Base-by-base conservation (phyloP, 352 stramenopile species). In the Phytophthora hybrid region DNA sequence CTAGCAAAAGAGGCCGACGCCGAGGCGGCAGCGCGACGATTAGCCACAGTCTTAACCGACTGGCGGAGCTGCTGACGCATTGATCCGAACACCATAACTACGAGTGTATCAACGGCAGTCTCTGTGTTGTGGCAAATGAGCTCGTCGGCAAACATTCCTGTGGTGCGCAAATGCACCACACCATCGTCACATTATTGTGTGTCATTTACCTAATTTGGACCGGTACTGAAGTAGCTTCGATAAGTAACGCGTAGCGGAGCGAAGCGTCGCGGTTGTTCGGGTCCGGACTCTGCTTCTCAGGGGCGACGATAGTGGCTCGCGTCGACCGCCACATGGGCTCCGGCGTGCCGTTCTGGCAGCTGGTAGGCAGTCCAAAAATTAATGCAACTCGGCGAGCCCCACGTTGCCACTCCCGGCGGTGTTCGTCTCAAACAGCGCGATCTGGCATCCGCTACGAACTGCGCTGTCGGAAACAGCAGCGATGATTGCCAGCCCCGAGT, bases 1-100 rank as follows among this genome's bases (percentile, higher is more conserved):
- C n/a, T 41, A 29, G 37, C 16, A 18, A 69, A 58, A 13, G 70
- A 62, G 5, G 54, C 9, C 5, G 63, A 65, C 59, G 56, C 21
- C 41, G 74, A 71, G 6, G 41, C 21, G 54, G 63, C 21, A 6
- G 41, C 26, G n/a, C 61, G 66, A 26, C 59, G 63, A 19, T 54
- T 67, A 13, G 54, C 2, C 5, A 47, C 26, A n/a, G 7, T 54
- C 19, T 46, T 76, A 23, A 60, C 31, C n/a, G 64, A 77, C 34
- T 63, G 55, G 26, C 66, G 61, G 47, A 84, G 60, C 39, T 77
- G 77, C 26, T 77, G 74, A 11, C 76, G 68, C 60, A 80, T 60
- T 21, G 66, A 63, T 54, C 56, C 49, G 34, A 76, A 80, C 26
- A 83, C 66, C 74, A 83, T 83, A 7, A 59, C 51, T 14, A 54